Base-by-base conservation (phyloP, 164 flowering plant species). In the Litsea cubeba region DNA sequence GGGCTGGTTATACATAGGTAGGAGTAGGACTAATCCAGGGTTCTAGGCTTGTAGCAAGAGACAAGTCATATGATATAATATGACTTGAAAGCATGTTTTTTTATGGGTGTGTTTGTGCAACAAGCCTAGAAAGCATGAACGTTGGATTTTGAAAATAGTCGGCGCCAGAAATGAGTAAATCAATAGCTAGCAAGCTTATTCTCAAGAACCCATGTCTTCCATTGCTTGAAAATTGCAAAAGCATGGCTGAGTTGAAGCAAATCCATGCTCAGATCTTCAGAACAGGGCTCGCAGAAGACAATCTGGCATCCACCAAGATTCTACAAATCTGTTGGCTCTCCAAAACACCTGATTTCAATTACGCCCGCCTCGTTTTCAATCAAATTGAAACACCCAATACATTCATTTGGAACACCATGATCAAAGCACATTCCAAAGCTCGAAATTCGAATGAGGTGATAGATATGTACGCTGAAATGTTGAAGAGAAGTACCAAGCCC, bases 131-230 rank as follows among this genome's bases (percentile, higher is more conserved):
- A 25, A 25, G 26, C 26, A 25, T 26, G 28, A 26, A 26, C 28
- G 40, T 5, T 32, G 0, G 40, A 32, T 32, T 40, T 40, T 40
- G 46, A 40, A 40, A 40, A 8, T 40, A 40, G 46, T 40, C 7
- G 46, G 46, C 67, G 26, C n/a, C 57, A 15, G 18, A 62, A 5
- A 72, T 72, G 72, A 57, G 68, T 22, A 72, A 46, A 60, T 68
- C 72, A 14, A 67, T 72, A 8, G 76, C 79, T 24, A 77, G 75
- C 72, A 77, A 72, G 23, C 68, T 77, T 20, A 77, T 77, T 50
- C 71, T 72, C 72, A 72, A 62, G 63, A 72, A 77, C 69, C 72
- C 79, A 68, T 72, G 79, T 50, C 76, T 72, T 68, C 68, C 72
- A 72, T 46, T 60, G 40, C 79, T 72, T 3, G 72, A 68, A 69